Evolutionary conservation across 2,329 filamentous ascomycete genomes (phyloP), one percentile per base, ranked within the genome.

Genomic region (Trichoderma hamatum): DNA sequence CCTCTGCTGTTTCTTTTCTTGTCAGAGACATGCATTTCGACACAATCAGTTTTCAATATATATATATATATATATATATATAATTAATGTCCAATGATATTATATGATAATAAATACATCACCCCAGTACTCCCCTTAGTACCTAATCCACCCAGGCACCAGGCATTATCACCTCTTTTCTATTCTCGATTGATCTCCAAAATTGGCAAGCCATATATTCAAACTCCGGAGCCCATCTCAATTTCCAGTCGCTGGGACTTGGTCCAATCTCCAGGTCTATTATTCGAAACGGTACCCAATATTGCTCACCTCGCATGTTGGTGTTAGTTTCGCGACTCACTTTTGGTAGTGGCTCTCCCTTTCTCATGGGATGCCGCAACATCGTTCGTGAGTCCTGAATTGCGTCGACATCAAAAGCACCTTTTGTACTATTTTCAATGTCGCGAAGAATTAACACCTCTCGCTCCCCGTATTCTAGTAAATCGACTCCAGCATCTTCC

Each of bases 61-160:
- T n/a, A n/a, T n/a, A n/a, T n/a, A n/a, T n/a, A n/a, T n/a, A n/a
- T n/a, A n/a, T n/a, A n/a, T n/a, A n/a, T n/a, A n/a, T n/a, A n/a
- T n/a, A n/a, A n/a, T n/a, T n/a, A n/a, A n/a, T n/a, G n/a, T 34
- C 32, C 3, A 34, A 2, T 39, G 11, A 39, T 46, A n/a, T 46
- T 21, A 9, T 21, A 9, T 46, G 19, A n/a, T 46, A 46, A 46
- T 6, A 6, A 30, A 6, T 46, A 43, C 16, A 46, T 3, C 19
- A 7, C n/a, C n/a, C 13, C 16, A 52, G 11, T 49, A 24, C 11
- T 36, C 11, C 21, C 14, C 39, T 65, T 30, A 66, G 5, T 9
- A n/a, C n/a, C n/a, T n/a, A 60, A 1, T 76, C 75, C 16, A 75
- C 46, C 76, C 76, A 78, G 0, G 71, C 70, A 1, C 76, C 75